Conservation (phyloP, 805 yeast genomes). For the Candida namnaoensis region DNA sequence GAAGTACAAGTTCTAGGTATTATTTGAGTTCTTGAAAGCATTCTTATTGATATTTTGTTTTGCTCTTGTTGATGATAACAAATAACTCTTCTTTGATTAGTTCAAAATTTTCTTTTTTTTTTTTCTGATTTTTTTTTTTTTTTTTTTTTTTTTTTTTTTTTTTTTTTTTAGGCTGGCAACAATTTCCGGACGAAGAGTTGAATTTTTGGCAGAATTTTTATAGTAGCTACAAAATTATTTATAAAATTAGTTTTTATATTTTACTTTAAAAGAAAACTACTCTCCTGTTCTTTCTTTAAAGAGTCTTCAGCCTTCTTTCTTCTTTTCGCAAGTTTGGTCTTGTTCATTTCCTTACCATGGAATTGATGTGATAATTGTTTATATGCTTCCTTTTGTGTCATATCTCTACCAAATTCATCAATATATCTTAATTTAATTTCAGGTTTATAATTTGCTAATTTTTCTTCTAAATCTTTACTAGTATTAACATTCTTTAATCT, state of each 20-base stretch:
- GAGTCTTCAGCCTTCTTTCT: constrained; percentile 12
- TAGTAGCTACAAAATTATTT: no score
- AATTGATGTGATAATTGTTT: constrained; percentile 52
- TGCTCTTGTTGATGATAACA: no score
- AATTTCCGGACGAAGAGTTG: no score
- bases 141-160: no score
- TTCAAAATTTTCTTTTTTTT: no score
- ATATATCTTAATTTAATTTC: constrained; percentile 38
- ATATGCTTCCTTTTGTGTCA: constrained; percentile 47
- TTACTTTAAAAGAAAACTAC: not conserved
- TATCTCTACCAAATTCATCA: constrained; percentile 42
- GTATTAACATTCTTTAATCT: constrained; percentile 3
- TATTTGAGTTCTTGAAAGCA: not conserved
- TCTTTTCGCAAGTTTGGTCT: constrained; percentile 14
- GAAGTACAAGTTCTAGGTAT: no score
- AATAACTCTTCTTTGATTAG: no score
- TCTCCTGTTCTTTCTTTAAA: constrained; percentile 2
- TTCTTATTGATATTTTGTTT: not conserved
- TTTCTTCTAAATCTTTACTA: constrained; percentile 5
- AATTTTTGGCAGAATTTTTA: no score
- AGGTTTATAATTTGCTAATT: constrained; percentile 32
- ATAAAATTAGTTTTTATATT: no score
- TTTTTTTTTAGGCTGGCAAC: no score
- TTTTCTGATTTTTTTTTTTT: no score
- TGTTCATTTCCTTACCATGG: constrained; percentile 34